A percentile compares a stretch with the other conserved stretches of the same genome.
Conservation (phyloP, 164 flowering plant species). For the Kingdonia uniflora region DNA sequence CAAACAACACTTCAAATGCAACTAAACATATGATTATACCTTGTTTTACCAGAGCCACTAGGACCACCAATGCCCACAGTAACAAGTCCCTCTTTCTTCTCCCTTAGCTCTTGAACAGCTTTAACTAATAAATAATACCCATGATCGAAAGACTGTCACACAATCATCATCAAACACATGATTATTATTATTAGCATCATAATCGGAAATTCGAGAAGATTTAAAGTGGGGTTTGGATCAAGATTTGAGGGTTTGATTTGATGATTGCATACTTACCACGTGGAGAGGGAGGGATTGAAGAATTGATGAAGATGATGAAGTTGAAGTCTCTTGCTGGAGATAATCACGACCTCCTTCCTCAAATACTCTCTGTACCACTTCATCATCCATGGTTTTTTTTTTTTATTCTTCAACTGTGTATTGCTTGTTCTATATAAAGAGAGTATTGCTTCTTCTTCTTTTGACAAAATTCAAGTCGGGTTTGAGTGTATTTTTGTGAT, state of each 20-base stretch:
- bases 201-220: not conserved
- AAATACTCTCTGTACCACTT: slow-evolving; percentile 78
- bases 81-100: slow-evolving; percentile 73
- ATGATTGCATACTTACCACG: slow-evolving; percentile 57
- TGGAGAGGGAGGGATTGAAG: slow-evolving; percentile 97
- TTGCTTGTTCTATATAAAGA: too few species aligned
- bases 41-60: slow-evolving; percentile 90
- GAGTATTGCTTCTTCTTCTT: too few species aligned
- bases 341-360: slow-evolving; percentile 89
- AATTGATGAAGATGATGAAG: slow-evolving; percentile 69
- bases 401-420: not conserved
- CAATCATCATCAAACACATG: too few species aligned
- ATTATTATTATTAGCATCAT: too few species aligned
- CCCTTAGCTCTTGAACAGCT: slow-evolving; percentile 93
- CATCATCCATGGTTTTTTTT: slow-evolving; percentile 53
- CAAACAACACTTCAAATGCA: too few species aligned
- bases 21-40: slow-evolving; percentile 32
- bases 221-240: too few species aligned
- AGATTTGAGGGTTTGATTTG: too few species aligned
- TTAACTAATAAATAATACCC: slow-evolving; percentile 85
- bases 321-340: slow-evolving; percentile 48
- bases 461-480: too few species aligned
- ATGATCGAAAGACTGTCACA: slow-evolving; percentile 88
- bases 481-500: too few species aligned
- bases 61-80: slow-evolving; percentile 97